These are phyloP conservation scores for Blepharisma stoltei DNA, from an alignment of 73 alveolate genomes.

Conservation along the genomic window DNA sequence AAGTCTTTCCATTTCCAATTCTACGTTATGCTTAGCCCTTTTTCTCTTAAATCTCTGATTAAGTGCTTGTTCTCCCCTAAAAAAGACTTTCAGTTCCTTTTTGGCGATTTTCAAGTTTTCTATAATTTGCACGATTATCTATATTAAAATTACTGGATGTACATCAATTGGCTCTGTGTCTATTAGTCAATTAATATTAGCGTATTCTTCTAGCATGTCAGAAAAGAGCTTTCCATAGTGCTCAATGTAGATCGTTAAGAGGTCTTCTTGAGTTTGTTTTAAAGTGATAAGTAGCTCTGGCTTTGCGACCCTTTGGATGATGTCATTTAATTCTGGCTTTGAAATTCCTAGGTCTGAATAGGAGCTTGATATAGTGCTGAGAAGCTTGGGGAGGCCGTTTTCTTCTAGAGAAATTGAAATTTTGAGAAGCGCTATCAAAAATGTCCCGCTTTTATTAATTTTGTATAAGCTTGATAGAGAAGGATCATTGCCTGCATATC, in stretches of 20 bases:
- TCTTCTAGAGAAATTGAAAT: slow-evolving; percentile 28
- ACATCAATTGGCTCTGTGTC: slow-evolving; percentile 4
- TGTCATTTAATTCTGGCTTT: not conserved
- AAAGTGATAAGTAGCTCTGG: not conserved
- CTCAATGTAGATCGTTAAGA: not conserved
- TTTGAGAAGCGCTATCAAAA: slow-evolving; percentile 21
- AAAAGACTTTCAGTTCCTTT: slow-evolving; percentile 18
- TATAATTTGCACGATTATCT: not conserved
- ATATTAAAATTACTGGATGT: not conserved
- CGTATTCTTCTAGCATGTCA: not conserved
- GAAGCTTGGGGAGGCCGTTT: not conserved
- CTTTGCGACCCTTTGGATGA: slow-evolving; percentile 10
- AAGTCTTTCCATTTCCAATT: slow-evolving; percentile 32
- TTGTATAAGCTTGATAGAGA: not conserved
- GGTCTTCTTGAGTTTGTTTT: slow-evolving; percentile 21
- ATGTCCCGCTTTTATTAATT: slow-evolving; percentile 3
- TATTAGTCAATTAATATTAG: not conserved
- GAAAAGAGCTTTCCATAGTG: not conserved
- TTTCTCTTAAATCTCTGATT: not conserved
- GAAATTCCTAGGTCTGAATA: not conserved
- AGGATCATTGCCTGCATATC: not conserved
- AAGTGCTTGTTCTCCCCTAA: not conserved
- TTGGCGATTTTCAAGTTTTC: not conserved
- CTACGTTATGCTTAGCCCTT: slow-evolving; percentile 11
- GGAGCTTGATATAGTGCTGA: not conserved